phyloP scores from a whole-genome alignment of 1,139 yeast genomes.

The Taphrina deformans region DNA sequence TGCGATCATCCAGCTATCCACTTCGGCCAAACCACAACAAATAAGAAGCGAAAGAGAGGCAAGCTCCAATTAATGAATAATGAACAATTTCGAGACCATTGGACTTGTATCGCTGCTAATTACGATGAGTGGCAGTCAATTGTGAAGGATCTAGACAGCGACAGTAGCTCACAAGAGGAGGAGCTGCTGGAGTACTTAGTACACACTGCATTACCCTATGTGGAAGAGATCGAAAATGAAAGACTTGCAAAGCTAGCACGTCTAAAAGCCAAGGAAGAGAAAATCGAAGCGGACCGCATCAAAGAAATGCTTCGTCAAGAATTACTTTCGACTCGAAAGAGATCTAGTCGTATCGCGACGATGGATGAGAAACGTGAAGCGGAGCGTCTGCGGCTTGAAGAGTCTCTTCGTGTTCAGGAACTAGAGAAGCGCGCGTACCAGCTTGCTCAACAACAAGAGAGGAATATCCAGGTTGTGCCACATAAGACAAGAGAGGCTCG shows the following conservation, averaged over 20 bases:
- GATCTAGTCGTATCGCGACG: slow-evolving; percentile 23
- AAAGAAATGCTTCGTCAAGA: slow-evolving; percentile 13
- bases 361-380: slow-evolving; percentile 20
- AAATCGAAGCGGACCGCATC: slow-evolving; percentile 5
- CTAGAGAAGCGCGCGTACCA: neutral
- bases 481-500: slow-evolving; percentile 29
- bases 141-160: neutral
- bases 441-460: neutral
- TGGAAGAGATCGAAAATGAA: slow-evolving; percentile 5
- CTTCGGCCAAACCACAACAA: neutral
- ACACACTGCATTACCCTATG: slow-evolving; percentile 9
- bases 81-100: neutral
- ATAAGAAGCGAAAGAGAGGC: slow-evolving; percentile 1
- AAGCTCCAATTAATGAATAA: neutral
- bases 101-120: slow-evolving; percentile 23
- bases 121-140: slow-evolving; percentile 19
- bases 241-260: neutral
- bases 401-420: neutral
- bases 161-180: neutral
- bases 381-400: slow-evolving; percentile 12
- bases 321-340: slow-evolving; percentile 17
- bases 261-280: slow-evolving; percentile 20
- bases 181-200: neutral
- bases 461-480: neutral
- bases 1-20: neutral